phyloP scores from a whole-genome alignment of 805 yeast species.

The Wickerhamiella kurtzmanii region DNA sequence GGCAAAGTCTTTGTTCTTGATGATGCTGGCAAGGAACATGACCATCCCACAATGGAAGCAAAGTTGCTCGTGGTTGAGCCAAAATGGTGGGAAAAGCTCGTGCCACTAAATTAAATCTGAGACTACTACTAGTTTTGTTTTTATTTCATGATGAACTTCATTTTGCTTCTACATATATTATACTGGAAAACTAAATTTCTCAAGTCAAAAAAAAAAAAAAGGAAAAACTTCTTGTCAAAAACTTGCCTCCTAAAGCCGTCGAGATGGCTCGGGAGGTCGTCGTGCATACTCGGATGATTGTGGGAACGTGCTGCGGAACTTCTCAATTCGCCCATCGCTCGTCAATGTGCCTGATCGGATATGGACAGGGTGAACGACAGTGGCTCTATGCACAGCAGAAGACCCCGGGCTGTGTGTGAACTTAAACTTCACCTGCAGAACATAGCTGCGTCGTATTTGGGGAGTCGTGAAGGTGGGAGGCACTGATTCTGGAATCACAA shows the following conservation, averaged over 20 bases:
- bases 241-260: background rate
- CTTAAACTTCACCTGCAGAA: conserved; percentile 23
- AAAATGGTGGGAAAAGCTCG: conserved; percentile 25
- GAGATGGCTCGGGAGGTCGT: background rate
- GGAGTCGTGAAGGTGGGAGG: conserved; percentile 46
- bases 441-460: conserved; percentile 38
- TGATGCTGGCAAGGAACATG: background rate
- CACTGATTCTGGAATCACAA: conserved; percentile 34
- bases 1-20: conserved; percentile 47
- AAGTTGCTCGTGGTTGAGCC: conserved; percentile 28
- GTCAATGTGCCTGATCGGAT: conserved; percentile 15
- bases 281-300: background rate
- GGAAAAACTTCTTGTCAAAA: background rate
- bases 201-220: background rate
- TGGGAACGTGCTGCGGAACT: background rate
- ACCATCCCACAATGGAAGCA: conserved; percentile 20
- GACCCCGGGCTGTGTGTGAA: conserved; percentile 18
- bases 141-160: too few relatives aligned
- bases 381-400: conserved; percentile 13
- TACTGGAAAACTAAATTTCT: too few relatives aligned
- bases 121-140: too few relatives aligned
- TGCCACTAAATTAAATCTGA: background rate
- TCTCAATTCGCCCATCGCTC: background rate
- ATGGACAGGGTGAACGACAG: conserved; percentile 10
- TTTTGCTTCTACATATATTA: too few relatives aligned